These are phyloP conservation scores for Aphanomyces euteiches DNA, from an alignment of 352 stramenopile genomes.

Conservation along the genomic window DNA sequence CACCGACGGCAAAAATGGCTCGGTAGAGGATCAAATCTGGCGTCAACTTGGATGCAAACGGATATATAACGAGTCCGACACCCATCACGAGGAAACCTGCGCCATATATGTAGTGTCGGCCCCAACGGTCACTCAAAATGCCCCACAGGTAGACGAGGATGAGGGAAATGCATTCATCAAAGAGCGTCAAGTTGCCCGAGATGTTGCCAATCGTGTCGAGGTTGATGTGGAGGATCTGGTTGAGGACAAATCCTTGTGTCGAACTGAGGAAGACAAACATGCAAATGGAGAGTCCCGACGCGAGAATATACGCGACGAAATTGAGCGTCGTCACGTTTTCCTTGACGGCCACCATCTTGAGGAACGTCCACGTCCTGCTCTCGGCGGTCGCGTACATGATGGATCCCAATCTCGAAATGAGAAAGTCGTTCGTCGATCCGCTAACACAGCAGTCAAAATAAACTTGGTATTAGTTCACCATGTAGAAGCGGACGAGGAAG, in stretches of 20 bases:
- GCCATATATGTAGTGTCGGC: slow-evolving; percentile 14
- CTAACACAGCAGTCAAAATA: no score
- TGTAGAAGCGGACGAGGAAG: no score
- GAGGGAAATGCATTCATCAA: slow-evolving; percentile 26
- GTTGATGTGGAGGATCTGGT: slow-evolving; percentile 13
- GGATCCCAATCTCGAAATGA: background rate
- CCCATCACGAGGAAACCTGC: slow-evolving; percentile 19
- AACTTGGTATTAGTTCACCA: no score
- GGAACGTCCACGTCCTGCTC: slow-evolving; percentile 25
- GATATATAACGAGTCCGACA: slow-evolving; percentile 6
- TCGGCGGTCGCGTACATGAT: slow-evolving; percentile 24
- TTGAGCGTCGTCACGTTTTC: slow-evolving; percentile 26
- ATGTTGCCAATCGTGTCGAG: slow-evolving; percentile 18
- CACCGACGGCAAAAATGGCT: slow-evolving; percentile 2
- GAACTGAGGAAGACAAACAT: slow-evolving; percentile 29
- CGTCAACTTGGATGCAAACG: slow-evolving; percentile 3
- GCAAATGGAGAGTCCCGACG: slow-evolving; percentile 21
- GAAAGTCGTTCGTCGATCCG: no score
- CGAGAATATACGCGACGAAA: slow-evolving; percentile 22
- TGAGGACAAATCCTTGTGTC: slow-evolving; percentile 22
- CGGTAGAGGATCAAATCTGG: slow-evolving; percentile 22
- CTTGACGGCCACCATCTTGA: slow-evolving; percentile 20
- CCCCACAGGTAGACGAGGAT: slow-evolving; percentile 21
- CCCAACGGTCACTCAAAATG: slow-evolving; percentile 16
- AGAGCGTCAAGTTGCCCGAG: slow-evolving; percentile 27